These are phyloP conservation scores for Nicotiana undulata DNA, from an alignment of 257 asterid genomes.

Conservation along the genomic window DNA sequence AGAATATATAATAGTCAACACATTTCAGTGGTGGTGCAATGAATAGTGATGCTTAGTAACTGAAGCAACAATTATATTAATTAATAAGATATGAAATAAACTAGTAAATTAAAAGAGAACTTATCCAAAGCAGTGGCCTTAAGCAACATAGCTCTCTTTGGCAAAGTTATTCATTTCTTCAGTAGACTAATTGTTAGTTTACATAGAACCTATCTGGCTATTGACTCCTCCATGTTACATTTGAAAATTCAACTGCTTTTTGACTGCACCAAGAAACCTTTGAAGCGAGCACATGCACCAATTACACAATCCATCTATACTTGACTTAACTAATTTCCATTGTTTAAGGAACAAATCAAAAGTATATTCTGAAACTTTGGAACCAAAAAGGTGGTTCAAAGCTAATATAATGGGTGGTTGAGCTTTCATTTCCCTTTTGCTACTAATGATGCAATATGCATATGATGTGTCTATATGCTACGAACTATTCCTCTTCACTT, in stretches of 20 bases:
- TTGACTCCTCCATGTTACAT: background rate
- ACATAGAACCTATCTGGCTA: background rate
- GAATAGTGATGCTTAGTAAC: background rate
- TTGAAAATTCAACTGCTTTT: background rate
- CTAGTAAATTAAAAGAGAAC: background rate
- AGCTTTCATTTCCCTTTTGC: background rate
- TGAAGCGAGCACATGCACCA: background rate
- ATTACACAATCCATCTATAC: background rate
- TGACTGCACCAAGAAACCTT: background rate
- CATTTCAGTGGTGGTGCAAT: background rate
- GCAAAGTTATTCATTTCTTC: background rate
- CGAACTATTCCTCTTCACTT: background rate
- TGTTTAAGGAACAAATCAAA: background rate
- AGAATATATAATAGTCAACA: no score
- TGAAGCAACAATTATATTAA: background rate
- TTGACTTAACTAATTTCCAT: background rate
- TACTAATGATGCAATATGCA: background rate
- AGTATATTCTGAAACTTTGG: background rate
- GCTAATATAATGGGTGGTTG: slow-evolving; percentile 4
- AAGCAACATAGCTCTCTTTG: background rate
- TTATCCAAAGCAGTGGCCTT: background rate
- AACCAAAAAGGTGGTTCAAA: background rate
- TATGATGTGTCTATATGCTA: slow-evolving; percentile 4
- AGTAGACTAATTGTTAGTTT: background rate
- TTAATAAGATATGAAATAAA: background rate